Conservation (phyloP, 768 basidiomycete genomes). For the Collybia nuda region DNA sequence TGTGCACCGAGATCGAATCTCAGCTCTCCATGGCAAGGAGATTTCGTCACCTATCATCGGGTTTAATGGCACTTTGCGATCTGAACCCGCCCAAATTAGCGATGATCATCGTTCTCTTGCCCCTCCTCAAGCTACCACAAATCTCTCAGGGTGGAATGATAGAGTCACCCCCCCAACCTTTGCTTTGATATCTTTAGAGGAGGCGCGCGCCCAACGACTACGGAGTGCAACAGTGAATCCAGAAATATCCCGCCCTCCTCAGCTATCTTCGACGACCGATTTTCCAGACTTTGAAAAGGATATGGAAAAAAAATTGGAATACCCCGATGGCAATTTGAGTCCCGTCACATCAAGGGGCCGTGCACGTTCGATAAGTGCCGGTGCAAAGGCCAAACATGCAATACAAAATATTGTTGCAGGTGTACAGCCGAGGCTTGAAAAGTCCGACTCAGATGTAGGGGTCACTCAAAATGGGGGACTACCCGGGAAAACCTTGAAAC, state of each 20-base stretch:
- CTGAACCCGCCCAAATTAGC: slow-evolving; percentile 17
- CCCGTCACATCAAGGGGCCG: slow-evolving; percentile 32
- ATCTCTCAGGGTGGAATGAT: slow-evolving; percentile 53
- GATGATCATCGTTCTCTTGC: slow-evolving; percentile 26
- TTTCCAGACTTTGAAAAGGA: slow-evolving; percentile 23
- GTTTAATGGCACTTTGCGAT: slow-evolving; percentile 24
- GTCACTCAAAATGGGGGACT: slow-evolving; percentile 6
- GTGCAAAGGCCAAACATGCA: slow-evolving; percentile 50
- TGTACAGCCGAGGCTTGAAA: slow-evolving; percentile 37
- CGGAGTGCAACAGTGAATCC: slow-evolving; percentile 44
- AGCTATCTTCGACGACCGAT: slow-evolving; percentile 23
- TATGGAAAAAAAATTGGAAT: too few species aligned
- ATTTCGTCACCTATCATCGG: slow-evolving; percentile 58
- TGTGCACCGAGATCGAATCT: slow-evolving; percentile 24
- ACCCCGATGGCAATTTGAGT: slow-evolving; percentile 23
- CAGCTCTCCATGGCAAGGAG: slow-evolving; percentile 45
- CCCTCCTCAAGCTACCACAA: slow-evolving; percentile 26
- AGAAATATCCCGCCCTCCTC: slow-evolving; percentile 21
- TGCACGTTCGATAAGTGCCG: slow-evolving; percentile 63
- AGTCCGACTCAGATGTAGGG: slow-evolving; percentile 39
- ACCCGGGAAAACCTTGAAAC: slow-evolving; percentile 54
- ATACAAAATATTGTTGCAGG: slow-evolving; percentile 40
- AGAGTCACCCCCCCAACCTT: slow-evolving; percentile 48
- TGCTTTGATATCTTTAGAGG: slow-evolving; percentile 72
- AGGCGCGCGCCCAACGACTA: slow-evolving; percentile 72